phyloP scores from a whole-genome alignment of 805 yeast genomes.

The Wickerhamomyces alni region DNA sequence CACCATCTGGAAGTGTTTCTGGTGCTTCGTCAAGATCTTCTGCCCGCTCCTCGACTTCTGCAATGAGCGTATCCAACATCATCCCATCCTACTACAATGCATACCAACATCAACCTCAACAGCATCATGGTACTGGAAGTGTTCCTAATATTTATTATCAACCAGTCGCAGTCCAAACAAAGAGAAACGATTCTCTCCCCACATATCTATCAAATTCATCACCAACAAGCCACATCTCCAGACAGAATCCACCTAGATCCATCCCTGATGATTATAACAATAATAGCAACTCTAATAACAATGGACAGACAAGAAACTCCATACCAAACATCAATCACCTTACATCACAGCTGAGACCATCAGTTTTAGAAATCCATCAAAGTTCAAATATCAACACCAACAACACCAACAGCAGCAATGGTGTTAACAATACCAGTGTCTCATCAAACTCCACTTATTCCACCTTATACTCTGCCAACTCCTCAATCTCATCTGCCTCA shows the following conservation, averaged over 20 bases:
- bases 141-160: slow-evolving; percentile 13
- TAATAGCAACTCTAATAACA: slow-evolving; percentile 3
- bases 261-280: slow-evolving; percentile 12
- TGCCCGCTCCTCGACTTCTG: slow-evolving; percentile 1
- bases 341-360: slow-evolving; percentile 20
- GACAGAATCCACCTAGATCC: slow-evolving; percentile 18
- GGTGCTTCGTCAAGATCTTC: slow-evolving; percentile 5
- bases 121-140: slow-evolving; percentile 2
- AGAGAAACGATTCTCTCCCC: slow-evolving; percentile 16
- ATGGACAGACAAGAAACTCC: slow-evolving; percentile 3
- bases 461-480: slow-evolving; percentile 18
- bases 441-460: slow-evolving; percentile 19
- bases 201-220: slow-evolving; percentile 4
- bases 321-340: slow-evolving; percentile 15
- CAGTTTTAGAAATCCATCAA: slow-evolving; percentile 15
- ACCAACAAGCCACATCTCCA: slow-evolving; percentile 1
- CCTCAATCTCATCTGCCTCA: slow-evolving; percentile 21
- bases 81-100: slow-evolving; percentile 3
- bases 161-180: not conserved
- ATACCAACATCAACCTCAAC: slow-evolving; percentile 3
- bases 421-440: slow-evolving; percentile 3
- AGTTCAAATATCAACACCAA: not conserved
- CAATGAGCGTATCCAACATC: slow-evolving; percentile 1
- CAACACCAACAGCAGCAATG: not conserved
- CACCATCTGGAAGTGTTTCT: slow-evolving; percentile 5